These are phyloP conservation scores for Purshia tridentata DNA, from an alignment of 306 rosid species.

Conservation along the genomic window DNA sequence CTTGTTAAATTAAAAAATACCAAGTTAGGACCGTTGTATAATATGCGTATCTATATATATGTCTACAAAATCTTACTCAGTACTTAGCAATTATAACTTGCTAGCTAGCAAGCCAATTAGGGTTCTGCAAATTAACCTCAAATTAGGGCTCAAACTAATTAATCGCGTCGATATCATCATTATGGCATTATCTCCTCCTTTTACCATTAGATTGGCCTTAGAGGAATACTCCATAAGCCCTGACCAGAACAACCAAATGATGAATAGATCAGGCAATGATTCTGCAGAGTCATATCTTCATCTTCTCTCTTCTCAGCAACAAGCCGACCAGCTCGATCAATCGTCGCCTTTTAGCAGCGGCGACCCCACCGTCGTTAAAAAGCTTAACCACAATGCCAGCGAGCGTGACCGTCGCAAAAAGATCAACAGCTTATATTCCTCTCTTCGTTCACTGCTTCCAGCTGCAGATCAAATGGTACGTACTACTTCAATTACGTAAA, in stretches of 20 bases:
- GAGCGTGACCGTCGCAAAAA: slow-evolving; percentile 89
- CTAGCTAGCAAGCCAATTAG: too few relatives aligned
- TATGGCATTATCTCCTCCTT: slow-evolving; percentile 41
- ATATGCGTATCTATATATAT: too few relatives aligned
- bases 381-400: slow-evolving; percentile 76
- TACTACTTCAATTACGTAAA: too few relatives aligned
- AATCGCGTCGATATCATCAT: background rate
- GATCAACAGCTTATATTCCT: slow-evolving; percentile 58
- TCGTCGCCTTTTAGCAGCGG: slow-evolving; percentile 3
- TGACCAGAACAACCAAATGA: background rate
- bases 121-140: too few relatives aligned
- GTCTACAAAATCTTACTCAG: too few relatives aligned
- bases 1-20: too few relatives aligned
- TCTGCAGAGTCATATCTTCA: slow-evolving; percentile 24
- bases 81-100: too few relatives aligned
- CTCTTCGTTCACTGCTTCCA: slow-evolving; percentile 74
- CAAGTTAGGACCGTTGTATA: too few relatives aligned
- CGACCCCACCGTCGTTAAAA: slow-evolving; percentile 33
- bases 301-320: slow-evolving; percentile 3
- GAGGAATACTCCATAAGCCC: slow-evolving; percentile 18
- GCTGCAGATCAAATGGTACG: slow-evolving; percentile 48
- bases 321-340: background rate
- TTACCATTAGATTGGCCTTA: slow-evolving; percentile 26
- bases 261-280: too few relatives aligned
- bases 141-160: background rate